Evolutionary conservation across 441 rosid species (phyloP), one percentile per base, ranked within the genome.

Genomic region (Bocquillonia castaneifolia): DNA sequence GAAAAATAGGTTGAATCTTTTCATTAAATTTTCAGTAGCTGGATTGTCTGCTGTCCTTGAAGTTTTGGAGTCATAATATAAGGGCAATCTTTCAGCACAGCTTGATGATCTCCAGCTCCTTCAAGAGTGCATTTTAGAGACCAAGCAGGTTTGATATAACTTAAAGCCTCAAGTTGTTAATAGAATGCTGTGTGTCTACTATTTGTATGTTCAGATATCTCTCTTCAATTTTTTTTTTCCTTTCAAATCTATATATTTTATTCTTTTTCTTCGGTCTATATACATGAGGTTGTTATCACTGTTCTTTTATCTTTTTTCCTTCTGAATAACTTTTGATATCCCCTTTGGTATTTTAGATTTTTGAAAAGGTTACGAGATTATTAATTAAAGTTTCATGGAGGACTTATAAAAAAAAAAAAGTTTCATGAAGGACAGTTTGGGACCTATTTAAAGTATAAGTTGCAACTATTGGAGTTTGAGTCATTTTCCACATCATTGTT

Each of bases 111-210:
- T 93, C 82, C 87, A 86, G 80, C 73, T 78, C 57, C 95, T 93
- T 78, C 89, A 82, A 67, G 97, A 91, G 79, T 77, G 78, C 78
- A 78, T 88, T 78, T 81, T 74, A 62, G 91, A 86, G 81, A 81
- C 96, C 62, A 93, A 91, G 76, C 99, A 91, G 97, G 99, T 93
- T 67, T 67, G 77, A 34, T 61, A n/a, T n/a, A 70, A 71, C 74
- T 70, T 69, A 51, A 44, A 62, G 37, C 47, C 18, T 60, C 61
- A 32, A 32, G 53, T 59, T 45, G 31, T 62, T 22, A 32, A n/a
- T n/a, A n/a, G 37, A 70, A 53, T 55, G 45, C 25, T 29, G 20
- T 63, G 5, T 34, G 3, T 61, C n/a, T n/a, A n/a, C n/a, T 29
- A 29, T 8, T 56, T 54, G 1, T 34, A 26, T 26, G 28, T 26